Base-by-base conservation (phyloP, 352 stramenopile species). In the Phytophthora macrochlamydospora region DNA sequence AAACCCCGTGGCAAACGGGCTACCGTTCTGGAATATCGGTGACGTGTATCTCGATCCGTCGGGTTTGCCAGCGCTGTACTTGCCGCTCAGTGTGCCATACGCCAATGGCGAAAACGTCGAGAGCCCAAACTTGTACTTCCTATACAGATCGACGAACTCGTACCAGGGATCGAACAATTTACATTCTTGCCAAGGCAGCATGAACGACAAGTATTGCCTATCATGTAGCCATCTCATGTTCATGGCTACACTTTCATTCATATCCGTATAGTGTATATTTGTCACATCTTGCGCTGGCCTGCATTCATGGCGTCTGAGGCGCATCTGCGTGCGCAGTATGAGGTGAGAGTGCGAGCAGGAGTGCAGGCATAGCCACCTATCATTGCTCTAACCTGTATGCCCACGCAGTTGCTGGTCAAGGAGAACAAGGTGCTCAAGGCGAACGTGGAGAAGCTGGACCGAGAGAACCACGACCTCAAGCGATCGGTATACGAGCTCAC, bases 381-480 rank as follows among this genome's bases (percentile, higher is more conserved):
- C 18, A 24, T 24, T 24, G 18, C 18, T 24, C 18, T 24, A 24
- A 24, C 18, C 18, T 40, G 48, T 51, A 3, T 35, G 18, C 7
- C 5, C 1, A 3, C 53, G 28, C 50, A 94, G 86, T 57, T 81
- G 38, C 73, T 95, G 24, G 61, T 86, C 31, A 95, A 95, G 75
- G 89, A 95, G 71, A 93, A 92, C 73, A 91, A 91, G 67, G 71
- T 87, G 80, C 85, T 95, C 38, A 93, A 91, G 69, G 78, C 79
- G 55, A 86, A 58, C 59, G 80, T 94, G 30, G 89, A 95, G 45
- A 92, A 91, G 59, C 80, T 96, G 43, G 89, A 96, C 71, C 77
- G 66, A 31, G 89, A 96, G 75, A 96, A 96, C 73, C 83, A 90
- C 75, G 89, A 96, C 71, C 85, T 96, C 62, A 96, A 96, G 78